Conservation (phyloP, 495 filamentous ascomycete species). For the Cenococcum geophilum region DNA sequence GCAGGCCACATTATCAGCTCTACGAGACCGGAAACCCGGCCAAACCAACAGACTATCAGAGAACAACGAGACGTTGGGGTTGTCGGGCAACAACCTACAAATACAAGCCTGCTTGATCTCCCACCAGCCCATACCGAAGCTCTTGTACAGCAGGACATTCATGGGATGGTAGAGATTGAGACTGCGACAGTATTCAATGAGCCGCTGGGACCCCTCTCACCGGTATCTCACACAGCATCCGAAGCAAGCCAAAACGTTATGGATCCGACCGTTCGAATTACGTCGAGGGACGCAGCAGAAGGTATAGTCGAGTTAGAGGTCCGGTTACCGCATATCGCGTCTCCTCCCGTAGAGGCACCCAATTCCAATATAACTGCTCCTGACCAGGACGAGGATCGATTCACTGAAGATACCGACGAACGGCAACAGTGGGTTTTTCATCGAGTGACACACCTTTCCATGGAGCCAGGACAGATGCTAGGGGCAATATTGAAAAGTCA, state of each 20-base stretch:
- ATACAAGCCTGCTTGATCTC: conserved; percentile 13
- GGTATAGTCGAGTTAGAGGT: conserved; percentile 30
- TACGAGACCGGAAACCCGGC: background rate
- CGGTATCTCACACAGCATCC: conserved; percentile 21
- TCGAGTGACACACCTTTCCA: conserved; percentile 24
- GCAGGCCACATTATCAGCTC: background rate
- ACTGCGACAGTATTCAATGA: background rate
- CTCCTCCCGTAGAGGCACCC: conserved; percentile 7
- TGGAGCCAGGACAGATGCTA: conserved; percentile 20
- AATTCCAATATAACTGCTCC: background rate
- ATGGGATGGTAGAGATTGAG: background rate
- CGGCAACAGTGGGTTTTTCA: conserved; percentile 4
- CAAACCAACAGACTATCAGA: background rate
- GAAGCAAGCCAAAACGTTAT: conserved; percentile 17
- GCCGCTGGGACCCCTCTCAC: background rate
- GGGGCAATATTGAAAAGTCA: conserved; percentile 20
- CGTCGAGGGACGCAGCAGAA: conserved; percentile 24
- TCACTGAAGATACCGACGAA: background rate
- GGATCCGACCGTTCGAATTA: conserved; percentile 28
- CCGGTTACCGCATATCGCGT: conserved; percentile 18
- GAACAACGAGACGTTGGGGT: background rate
- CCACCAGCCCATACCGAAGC: background rate
- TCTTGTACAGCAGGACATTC: background rate
- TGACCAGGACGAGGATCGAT: background rate
- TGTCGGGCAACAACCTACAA: conserved; percentile 6